A percentile compares a stretch with the other conserved stretches of the same genome.
These are phyloP conservation scores for Pythium sukuiense DNA, from an alignment of 352 stramenopile genomes.

Conservation along the genomic window DNA sequence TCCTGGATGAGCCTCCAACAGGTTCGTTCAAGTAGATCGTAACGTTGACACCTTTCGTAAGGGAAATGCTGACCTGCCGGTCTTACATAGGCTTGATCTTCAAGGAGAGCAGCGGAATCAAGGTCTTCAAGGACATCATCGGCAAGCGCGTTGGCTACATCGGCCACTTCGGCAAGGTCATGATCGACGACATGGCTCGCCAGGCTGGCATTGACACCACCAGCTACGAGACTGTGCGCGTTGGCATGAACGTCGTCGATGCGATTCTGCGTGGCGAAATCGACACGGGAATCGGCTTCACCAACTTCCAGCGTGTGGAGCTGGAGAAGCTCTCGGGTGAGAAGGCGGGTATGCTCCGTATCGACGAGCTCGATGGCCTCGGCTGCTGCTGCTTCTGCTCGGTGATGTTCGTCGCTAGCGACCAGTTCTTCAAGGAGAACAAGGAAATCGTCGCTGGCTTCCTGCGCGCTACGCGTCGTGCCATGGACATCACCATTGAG, in stretches of 20 bases:
- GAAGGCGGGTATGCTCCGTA: slow-evolving; percentile 49
- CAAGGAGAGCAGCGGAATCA: slow-evolving; percentile 52
- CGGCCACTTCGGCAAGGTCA: slow-evolving; percentile 53
- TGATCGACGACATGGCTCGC: slow-evolving; percentile 54
- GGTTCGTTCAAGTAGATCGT: slow-evolving; percentile 14
- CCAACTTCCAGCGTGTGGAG: slow-evolving; percentile 56
- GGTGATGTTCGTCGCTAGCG: slow-evolving; percentile 52
- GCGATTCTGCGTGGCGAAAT: slow-evolving; percentile 49
- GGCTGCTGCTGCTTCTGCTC: slow-evolving; percentile 60
- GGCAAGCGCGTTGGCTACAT: slow-evolving; percentile 57
- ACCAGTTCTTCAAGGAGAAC: slow-evolving; percentile 52
- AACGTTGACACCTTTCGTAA: not conserved
- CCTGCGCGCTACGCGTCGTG: slow-evolving; percentile 42
- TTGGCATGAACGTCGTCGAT: slow-evolving; percentile 57
- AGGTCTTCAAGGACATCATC: slow-evolving; percentile 53
- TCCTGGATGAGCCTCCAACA: slow-evolving; percentile 47
- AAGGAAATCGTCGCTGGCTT: slow-evolving; percentile 45
- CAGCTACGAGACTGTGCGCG: slow-evolving; percentile 48
- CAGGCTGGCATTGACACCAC: slow-evolving; percentile 43
- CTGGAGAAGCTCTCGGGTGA: slow-evolving; percentile 50
- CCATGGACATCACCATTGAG: slow-evolving; percentile 54
- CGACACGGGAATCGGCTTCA: slow-evolving; percentile 53
- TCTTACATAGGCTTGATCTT: slow-evolving; percentile 42
- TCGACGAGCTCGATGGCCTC: slow-evolving; percentile 50
- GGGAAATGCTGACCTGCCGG: not conserved